Conservation (phyloP, 139 green algal genomes). For the Tetratostichococcus sp. region DNA sequence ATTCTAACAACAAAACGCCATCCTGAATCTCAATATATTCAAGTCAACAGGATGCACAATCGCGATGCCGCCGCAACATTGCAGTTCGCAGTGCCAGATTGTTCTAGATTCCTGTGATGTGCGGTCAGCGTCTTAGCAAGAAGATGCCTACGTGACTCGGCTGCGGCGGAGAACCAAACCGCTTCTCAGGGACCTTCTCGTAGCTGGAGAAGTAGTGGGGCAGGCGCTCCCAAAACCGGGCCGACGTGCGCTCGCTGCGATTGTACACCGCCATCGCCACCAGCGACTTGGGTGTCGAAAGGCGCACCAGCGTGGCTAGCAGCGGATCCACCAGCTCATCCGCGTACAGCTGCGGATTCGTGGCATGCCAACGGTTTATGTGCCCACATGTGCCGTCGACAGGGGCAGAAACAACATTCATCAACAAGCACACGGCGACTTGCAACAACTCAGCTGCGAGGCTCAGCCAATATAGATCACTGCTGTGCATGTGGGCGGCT, state of each 20-base stretch:
- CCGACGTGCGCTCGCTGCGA: background rate
- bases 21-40: no score
- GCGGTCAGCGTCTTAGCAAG: background rate
- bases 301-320: background rate
- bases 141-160: background rate
- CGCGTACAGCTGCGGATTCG: constrained; percentile 13
- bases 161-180: background rate
- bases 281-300: background rate
- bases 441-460: background rate
- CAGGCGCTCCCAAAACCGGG: constrained; percentile 7
- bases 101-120: no score
- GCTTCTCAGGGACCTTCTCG: constrained; percentile 12
- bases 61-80: no score
- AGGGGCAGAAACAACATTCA: no score
- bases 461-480: background rate
- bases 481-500: background rate
- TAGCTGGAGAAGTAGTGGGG: constrained; percentile 4
- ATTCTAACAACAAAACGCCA: no score
- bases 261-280: constrained; percentile 6
- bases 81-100: background rate
- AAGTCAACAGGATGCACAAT: no score
- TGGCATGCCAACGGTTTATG: no score
- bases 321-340: constrained; percentile 9
- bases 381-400: no score
- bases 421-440: no score